These are phyloP conservation scores for Trametes cubensis DNA, from an alignment of 768 basidiomycete species.

Conservation along the genomic window DNA sequence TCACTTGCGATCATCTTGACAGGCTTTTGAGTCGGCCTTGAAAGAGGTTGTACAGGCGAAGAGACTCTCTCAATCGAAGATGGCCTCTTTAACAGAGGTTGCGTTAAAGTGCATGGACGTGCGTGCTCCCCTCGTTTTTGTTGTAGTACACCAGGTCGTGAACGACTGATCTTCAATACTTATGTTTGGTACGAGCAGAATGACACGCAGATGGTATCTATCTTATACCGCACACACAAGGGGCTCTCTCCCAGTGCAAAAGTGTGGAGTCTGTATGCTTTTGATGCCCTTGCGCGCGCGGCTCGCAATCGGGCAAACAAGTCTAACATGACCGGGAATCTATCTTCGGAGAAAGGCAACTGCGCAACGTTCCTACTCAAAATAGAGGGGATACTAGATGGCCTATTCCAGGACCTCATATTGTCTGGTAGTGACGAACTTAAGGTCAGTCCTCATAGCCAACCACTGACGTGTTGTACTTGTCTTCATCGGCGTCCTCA, in stretches of 20 bases:
- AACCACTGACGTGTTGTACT: constrained; percentile 9
- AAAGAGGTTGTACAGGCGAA: constrained; percentile 84
- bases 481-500: background rate
- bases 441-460: constrained; percentile 69
- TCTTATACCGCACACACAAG: constrained; percentile 88
- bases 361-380: constrained; percentile 85
- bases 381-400: constrained; percentile 88
- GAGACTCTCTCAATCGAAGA: constrained; percentile 85
- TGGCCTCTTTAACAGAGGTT: constrained; percentile 73
- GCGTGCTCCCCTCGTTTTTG: constrained; percentile 31
- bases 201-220: constrained; percentile 86
- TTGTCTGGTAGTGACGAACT: constrained; percentile 65
- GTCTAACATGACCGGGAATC: constrained; percentile 57
- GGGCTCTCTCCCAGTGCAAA: constrained; percentile 68
- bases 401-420: constrained; percentile 85
- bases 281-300: constrained; percentile 90
- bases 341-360: constrained; percentile 62
- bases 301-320: constrained; percentile 72
- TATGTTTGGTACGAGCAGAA: constrained; percentile 48
- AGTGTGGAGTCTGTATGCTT: constrained; percentile 87
- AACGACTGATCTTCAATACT: background rate
- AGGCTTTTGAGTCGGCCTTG: constrained; percentile 82
- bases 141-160: background rate
- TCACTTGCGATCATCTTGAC: background rate
- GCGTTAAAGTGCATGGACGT: constrained; percentile 81